Evolutionary conservation across 805 yeast genomes (phyloP).

Genomic region (Spathaspora passalidarum): DNA sequence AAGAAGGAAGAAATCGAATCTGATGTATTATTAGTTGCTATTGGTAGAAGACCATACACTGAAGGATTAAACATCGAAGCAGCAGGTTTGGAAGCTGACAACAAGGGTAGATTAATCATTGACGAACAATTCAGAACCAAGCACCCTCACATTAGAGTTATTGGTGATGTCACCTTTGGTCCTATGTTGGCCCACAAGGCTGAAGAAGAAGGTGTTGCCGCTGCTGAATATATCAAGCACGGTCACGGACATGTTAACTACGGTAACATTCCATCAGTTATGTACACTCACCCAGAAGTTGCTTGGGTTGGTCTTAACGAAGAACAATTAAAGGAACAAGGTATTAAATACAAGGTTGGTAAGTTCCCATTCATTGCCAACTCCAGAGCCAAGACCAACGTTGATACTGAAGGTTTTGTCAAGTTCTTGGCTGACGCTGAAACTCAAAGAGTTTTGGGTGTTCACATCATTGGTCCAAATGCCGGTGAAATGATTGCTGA

Average conservation of each 20-base stretch:
- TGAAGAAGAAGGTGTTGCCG: slow-evolving; percentile 99
- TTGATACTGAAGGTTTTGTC: slow-evolving; percentile 96
- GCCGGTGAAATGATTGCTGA: slow-evolving; percentile 99
- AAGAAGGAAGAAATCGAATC: slow-evolving; percentile 77
- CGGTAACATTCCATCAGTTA: slow-evolving; percentile 95
- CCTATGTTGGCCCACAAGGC: slow-evolving; percentile 99
- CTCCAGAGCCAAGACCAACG: slow-evolving; percentile 98
- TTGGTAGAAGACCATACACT: slow-evolving; percentile 98
- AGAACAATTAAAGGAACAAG: slow-evolving; percentile 89
- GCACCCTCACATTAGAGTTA: slow-evolving; percentile 89
- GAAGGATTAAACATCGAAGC: slow-evolving; percentile 85
- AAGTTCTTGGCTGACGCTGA: slow-evolving; percentile 95
- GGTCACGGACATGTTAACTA: slow-evolving; percentile 99
- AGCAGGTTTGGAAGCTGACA: slow-evolving; percentile 86
- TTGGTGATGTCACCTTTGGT: slow-evolving; percentile 98
- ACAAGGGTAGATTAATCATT: slow-evolving; percentile 89
- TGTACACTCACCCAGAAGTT: slow-evolving; percentile 99
- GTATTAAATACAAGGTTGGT: slow-evolving; percentile 88
- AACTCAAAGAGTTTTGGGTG: slow-evolving; percentile 94
- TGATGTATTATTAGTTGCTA: slow-evolving; percentile 92
- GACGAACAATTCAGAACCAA: slow-evolving; percentile 92
- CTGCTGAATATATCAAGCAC: slow-evolving; percentile 86
- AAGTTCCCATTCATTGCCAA: slow-evolving; percentile 98
- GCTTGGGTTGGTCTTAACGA: slow-evolving; percentile 99
- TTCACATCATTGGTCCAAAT: slow-evolving; percentile 95